These are phyloP conservation scores for Bolboschoenus planiculmis DNA, from an alignment of 176 grass and related monocot genomes.

Conservation along the genomic window DNA sequence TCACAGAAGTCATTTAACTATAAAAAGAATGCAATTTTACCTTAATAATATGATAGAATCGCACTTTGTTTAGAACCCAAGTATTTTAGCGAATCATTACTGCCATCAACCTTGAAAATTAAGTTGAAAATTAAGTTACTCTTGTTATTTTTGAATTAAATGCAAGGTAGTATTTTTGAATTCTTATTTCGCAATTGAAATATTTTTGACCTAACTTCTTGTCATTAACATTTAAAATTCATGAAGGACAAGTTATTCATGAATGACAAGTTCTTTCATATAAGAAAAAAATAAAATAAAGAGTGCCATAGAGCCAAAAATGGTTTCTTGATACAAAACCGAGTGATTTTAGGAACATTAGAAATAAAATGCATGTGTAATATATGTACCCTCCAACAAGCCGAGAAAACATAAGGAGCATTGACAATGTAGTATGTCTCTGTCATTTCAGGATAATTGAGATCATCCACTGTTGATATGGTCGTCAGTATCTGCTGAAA, in stretches of 20 bases:
- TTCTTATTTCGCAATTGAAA: background rate
- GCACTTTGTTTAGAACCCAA: background rate
- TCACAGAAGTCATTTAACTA: background rate
- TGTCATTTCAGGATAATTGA: slow-evolving; percentile 92
- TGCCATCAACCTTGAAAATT: background rate
- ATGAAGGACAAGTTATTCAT: background rate
- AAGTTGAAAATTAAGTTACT: background rate
- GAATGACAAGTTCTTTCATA: background rate
- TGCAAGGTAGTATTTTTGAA: background rate
- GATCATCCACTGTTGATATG: slow-evolving; percentile 83
- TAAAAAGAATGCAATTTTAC: background rate
- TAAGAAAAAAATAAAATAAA: background rate
- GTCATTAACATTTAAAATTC: background rate
- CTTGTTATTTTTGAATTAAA: background rate
- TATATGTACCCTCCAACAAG: slow-evolving; percentile 76
- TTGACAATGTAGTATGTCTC: slow-evolving; percentile 92
- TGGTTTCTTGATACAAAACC: background rate
- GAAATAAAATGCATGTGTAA: background rate
- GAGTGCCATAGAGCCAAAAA: background rate
- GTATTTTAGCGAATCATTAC: background rate
- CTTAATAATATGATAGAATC: background rate
- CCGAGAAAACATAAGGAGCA: slow-evolving; percentile 88
- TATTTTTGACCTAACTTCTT: background rate
- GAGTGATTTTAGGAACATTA: background rate
- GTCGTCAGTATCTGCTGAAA: slow-evolving; percentile 65